These are phyloP conservation scores for Letharia lupina DNA, from an alignment of 495 filamentous ascomycete species.

Conservation along the genomic window DNA sequence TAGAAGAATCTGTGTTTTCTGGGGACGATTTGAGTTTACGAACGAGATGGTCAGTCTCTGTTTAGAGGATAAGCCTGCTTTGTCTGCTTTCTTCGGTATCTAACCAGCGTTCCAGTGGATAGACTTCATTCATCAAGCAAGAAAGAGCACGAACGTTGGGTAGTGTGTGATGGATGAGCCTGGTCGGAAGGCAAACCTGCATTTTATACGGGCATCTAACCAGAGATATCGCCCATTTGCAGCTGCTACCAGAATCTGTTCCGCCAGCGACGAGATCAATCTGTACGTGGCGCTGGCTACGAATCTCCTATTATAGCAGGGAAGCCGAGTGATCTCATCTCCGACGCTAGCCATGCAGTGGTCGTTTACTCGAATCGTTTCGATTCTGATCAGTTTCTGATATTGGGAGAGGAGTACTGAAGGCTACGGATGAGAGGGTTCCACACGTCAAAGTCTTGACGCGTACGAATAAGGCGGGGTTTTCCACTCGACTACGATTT, in stretches of 20 bases:
- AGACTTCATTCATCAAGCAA: not conserved
- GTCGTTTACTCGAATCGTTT: no score
- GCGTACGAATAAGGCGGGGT: no score
- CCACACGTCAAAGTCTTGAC: no score
- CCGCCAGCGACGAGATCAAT: no score
- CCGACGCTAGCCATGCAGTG: no score
- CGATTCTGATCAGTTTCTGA: no score
- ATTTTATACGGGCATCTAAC: not conserved
- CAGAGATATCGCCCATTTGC: not conserved
- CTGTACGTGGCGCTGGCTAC: no score
- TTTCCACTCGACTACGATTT: no score
- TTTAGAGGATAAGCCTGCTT: not conserved
- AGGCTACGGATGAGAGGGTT: no score
- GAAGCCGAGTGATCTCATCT: no score
- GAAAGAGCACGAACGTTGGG: not conserved
- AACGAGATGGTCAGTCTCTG: not conserved
- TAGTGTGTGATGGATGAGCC: not conserved
- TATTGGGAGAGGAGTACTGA: no score
- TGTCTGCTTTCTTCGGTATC: not conserved
- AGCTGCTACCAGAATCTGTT: not conserved
- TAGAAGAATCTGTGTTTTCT: not conserved
- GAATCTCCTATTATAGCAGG: no score
- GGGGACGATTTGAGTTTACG: not conserved
- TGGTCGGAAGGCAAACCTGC: not conserved
- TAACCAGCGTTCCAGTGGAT: not conserved